phyloP scores from a whole-genome alignment of 1,284 basidiomycete genomes.

The Termitomyces sp. region DNA sequence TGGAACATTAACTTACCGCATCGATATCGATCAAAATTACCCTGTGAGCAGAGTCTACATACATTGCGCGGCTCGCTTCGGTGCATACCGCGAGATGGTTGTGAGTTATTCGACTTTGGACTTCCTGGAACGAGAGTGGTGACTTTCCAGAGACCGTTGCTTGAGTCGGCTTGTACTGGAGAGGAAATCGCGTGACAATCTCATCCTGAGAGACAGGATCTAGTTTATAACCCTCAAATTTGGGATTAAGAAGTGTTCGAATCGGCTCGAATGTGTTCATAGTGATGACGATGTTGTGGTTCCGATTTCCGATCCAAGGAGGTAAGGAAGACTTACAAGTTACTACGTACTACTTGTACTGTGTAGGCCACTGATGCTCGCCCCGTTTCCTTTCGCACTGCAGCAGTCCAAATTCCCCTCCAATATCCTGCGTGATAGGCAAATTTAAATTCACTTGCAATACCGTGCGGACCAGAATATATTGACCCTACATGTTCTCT shows the following conservation, averaged over 20 bases:
- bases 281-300: not conserved
- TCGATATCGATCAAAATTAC: conserved; percentile 60
- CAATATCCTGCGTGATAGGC: too few relatives aligned
- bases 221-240: conserved; percentile 82
- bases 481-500: too few relatives aligned
- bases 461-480: too few relatives aligned
- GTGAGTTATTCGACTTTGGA: conserved; percentile 78
- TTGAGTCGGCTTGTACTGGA: conserved; percentile 55
- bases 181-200: conserved; percentile 43
- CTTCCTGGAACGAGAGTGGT: conserved; percentile 73
- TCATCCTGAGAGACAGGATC: conserved; percentile 54
- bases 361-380: too few relatives aligned
- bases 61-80: conserved; percentile 50
- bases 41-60: conserved; percentile 65
- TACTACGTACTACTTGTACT: too few relatives aligned
- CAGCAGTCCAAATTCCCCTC: too few relatives aligned
- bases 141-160: conserved; percentile 53
- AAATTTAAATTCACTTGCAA: too few relatives aligned
- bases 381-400: too few relatives aligned
- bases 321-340: too few relatives aligned
- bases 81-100: conserved; percentile 68
- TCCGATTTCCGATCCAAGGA: not conserved
- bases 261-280: conserved; percentile 27
- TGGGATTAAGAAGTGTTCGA: conserved; percentile 62
- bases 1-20: conserved; percentile 39